Evolutionary conservation across 2,329 filamentous ascomycete species (phyloP).

Genomic region (Davidsoniella australis): DNA sequence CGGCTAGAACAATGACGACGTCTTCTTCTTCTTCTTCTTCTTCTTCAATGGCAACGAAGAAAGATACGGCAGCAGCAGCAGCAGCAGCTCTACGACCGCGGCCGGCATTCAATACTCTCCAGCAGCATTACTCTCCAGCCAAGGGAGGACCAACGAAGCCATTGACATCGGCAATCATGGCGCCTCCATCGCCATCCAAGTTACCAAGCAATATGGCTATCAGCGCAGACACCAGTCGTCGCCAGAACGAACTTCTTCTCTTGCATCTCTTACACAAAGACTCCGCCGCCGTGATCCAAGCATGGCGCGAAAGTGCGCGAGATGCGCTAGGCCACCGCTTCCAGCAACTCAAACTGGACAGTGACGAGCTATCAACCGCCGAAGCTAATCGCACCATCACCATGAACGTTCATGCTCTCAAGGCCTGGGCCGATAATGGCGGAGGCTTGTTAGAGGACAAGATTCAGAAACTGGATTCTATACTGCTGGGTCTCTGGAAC

Average conservation of each 20-base stretch:
- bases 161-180: conserved; percentile 38
- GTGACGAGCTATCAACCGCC: conserved; percentile 19
- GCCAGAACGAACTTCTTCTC: conserved; percentile 49
- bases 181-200: conserved; percentile 43
- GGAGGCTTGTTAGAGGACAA: conserved; percentile 32
- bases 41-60: background rate
- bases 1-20: background rate
- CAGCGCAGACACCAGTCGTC: conserved; percentile 37
- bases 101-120: conserved; percentile 43
- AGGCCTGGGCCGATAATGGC: conserved; percentile 27
- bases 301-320: conserved; percentile 42
- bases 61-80: conserved; percentile 4
- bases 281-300: conserved; percentile 24
- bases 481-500: conserved; percentile 39
- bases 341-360: conserved; percentile 20
- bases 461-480: conserved; percentile 38
- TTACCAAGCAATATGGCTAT: conserved; percentile 41
- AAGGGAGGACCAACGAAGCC: conserved; percentile 44
- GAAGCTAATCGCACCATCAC: conserved; percentile 31
- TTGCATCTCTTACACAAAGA: conserved; percentile 46
- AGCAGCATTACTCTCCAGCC: conserved; percentile 51
- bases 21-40: background rate
- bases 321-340: conserved; percentile 31
- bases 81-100: conserved; percentile 23
- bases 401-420: conserved; percentile 34